These are phyloP conservation scores for Aspergillus brasiliensis DNA, from an alignment of 2,329 filamentous ascomycete species.

Conservation along the genomic window DNA sequence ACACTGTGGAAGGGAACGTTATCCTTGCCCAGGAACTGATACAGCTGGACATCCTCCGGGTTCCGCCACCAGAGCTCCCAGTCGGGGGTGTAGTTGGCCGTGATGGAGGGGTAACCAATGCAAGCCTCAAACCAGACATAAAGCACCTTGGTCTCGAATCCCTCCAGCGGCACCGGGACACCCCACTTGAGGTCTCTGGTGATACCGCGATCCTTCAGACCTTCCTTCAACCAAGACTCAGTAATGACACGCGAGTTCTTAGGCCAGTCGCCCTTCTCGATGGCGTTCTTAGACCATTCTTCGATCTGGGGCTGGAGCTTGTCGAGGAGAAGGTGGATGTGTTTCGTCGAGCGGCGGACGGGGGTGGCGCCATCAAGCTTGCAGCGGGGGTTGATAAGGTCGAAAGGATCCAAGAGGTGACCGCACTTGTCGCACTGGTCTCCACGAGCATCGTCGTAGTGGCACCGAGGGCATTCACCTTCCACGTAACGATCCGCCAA, in stretches of 20 bases:
- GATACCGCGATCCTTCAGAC: conserved; percentile 82
- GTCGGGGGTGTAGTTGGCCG: conserved; percentile 79
- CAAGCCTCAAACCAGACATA: conserved; percentile 94
- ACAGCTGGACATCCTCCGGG: conserved; percentile 81
- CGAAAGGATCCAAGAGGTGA: conserved; percentile 69
- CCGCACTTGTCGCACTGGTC: conserved; percentile 78
- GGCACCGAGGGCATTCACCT: conserved; percentile 52
- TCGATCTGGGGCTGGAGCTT: conserved; percentile 76
- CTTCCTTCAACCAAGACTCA: conserved; percentile 63
- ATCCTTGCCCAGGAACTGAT: conserved; percentile 96
- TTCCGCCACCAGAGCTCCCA: conserved; percentile 97
- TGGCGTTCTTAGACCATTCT: conserved; percentile 74
- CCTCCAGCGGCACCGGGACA: conserved; percentile 60
- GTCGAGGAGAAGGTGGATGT: conserved; percentile 86
- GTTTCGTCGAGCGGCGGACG: conserved; percentile 79
- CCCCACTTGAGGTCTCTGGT: conserved; percentile 94
- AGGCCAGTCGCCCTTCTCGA: conserved; percentile 64
- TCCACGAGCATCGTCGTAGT: conserved; percentile 69
- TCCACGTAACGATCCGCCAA: conserved; percentile 73
- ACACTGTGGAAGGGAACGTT: conserved; percentile 87
- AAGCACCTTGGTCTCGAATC: conserved; percentile 76
- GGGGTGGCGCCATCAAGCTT: conserved; percentile 87
- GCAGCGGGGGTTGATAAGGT: conserved; percentile 82
- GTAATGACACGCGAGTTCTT: conserved; percentile 49
- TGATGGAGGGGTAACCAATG: conserved; percentile 95